phyloP scores from a whole-genome alignment of 2,329 filamentous ascomycete species.

The Myriosclerotinia scirpicola region DNA sequence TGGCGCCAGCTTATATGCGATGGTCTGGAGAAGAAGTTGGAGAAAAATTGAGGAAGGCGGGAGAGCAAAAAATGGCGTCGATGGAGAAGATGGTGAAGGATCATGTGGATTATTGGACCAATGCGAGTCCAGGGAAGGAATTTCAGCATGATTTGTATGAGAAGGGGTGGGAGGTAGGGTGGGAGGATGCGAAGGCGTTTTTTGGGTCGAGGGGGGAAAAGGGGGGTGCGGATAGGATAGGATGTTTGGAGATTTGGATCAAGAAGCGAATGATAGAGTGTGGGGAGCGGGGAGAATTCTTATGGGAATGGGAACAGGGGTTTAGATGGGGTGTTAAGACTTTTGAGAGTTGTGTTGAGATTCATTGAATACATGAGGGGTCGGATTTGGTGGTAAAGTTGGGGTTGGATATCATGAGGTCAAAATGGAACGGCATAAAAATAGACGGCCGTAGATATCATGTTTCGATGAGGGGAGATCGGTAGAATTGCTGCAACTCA shows the following conservation, averaged over 20 bases:
- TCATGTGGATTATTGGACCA: slow-evolving; percentile 54
- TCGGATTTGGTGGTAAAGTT: too few species aligned
- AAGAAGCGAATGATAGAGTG: slow-evolving; percentile 55
- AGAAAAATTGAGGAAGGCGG: slow-evolving; percentile 44
- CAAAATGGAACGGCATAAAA: too few species aligned
- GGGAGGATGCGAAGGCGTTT: slow-evolving; percentile 54
- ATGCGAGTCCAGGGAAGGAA: slow-evolving; percentile 45
- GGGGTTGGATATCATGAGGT: too few species aligned
- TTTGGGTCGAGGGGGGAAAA: slow-evolving; percentile 46
- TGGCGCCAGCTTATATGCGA: slow-evolving; percentile 43
- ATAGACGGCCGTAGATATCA: too few species aligned
- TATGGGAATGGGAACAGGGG: slow-evolving; percentile 46
- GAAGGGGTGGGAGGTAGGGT: slow-evolving; percentile 57
- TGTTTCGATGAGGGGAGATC: too few species aligned
- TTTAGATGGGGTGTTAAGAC: slow-evolving; percentile 42
- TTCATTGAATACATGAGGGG: not conserved
- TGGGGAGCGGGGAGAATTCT: slow-evolving; percentile 46
- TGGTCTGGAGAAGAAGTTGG: slow-evolving; percentile 44
- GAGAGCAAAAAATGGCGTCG: slow-evolving; percentile 42
- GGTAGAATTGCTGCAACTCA: too few species aligned
- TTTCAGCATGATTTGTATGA: slow-evolving; percentile 56
- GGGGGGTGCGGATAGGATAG: slow-evolving; percentile 52
- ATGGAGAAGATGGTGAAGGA: slow-evolving; percentile 43
- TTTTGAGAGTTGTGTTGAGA: slow-evolving; percentile 38
- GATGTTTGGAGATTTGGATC: slow-evolving; percentile 58